phyloP scores from a whole-genome alignment of 2,329 filamentous ascomycete species.

The Cadophora sp. region DNA sequence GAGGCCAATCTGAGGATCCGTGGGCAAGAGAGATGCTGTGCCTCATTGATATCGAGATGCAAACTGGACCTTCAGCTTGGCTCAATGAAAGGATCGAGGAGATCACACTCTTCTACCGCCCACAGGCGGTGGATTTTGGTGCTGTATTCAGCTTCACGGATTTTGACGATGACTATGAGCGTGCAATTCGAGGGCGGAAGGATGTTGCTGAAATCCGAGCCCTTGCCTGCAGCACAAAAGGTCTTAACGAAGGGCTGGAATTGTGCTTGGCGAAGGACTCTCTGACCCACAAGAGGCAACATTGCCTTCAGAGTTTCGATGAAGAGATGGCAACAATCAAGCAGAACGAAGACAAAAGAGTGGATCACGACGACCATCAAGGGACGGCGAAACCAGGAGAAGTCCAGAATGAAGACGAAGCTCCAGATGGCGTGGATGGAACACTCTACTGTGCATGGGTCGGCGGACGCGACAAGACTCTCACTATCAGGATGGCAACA shows the following conservation, averaged over 20 bases:
- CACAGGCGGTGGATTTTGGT: not conserved
- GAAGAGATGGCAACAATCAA: not conserved
- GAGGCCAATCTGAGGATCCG: not conserved
- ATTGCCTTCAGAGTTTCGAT: not conserved
- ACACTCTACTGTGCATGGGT: no score
- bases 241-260: not conserved
- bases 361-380: not conserved
- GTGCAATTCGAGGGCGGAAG: not conserved
- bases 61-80: not conserved
- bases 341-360: not conserved
- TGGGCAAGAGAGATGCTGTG: not conserved
- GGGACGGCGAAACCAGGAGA: not conserved
- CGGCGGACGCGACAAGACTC: not conserved
- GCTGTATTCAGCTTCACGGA: not conserved
- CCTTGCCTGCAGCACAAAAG: not conserved
- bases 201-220: not conserved
- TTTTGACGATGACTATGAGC: not conserved
- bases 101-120: not conserved
- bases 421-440: not conserved
- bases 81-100: not conserved
- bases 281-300: not conserved
- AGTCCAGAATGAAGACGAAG: not conserved
- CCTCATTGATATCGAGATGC: not conserved
- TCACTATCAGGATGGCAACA: not conserved
- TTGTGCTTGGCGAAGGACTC: not conserved